A percentile compares a stretch with the other conserved stretches of the same genome.
Evolutionary conservation across 768 basidiomycete species (phyloP).

Genomic region (Leccinum boreale): DNA sequence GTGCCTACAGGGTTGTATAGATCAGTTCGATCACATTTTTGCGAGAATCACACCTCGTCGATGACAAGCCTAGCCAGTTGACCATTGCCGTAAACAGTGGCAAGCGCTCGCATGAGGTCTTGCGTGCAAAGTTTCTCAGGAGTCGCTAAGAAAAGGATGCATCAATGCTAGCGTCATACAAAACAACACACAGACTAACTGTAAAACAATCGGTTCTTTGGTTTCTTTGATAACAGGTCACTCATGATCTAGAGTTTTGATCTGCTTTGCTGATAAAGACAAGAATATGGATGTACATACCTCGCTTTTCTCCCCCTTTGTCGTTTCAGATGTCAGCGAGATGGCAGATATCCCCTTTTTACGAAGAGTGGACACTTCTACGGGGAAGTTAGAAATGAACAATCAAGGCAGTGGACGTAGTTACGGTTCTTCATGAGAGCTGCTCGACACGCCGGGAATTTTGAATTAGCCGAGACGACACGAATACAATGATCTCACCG

Average conservation of each 20-base stretch:
- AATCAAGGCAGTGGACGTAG: conserved; percentile 12
- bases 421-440: conserved; percentile 83
- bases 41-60: conserved; percentile 57
- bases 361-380: conserved; percentile 65
- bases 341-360: conserved; percentile 53
- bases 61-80: conserved; percentile 73
- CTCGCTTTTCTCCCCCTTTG: conserved; percentile 47
- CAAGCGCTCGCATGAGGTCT: conserved; percentile 53
- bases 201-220: conserved; percentile 63
- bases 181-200: conserved; percentile 41
- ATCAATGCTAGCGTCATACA: background rate
- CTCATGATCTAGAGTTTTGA: conserved; percentile 48
- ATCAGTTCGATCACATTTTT: conserved; percentile 1
- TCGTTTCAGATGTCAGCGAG: conserved; percentile 66
- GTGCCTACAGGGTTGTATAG: conserved; percentile 47
- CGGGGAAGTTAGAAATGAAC: conserved; percentile 3
- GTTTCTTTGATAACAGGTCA: conserved; percentile 59
- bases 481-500: conserved; percentile 38
- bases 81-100: conserved; percentile 47
- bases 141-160: conserved; percentile 48
- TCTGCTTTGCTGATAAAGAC: background rate
- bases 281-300: conserved; percentile 36
- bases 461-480: background rate
- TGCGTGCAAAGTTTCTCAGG: conserved; percentile 65
- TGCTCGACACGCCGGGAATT: conserved; percentile 24